These are phyloP conservation scores for Arthrocladium fulminans DNA, from an alignment of 2,329 filamentous ascomycete species.

Conservation along the genomic window DNA sequence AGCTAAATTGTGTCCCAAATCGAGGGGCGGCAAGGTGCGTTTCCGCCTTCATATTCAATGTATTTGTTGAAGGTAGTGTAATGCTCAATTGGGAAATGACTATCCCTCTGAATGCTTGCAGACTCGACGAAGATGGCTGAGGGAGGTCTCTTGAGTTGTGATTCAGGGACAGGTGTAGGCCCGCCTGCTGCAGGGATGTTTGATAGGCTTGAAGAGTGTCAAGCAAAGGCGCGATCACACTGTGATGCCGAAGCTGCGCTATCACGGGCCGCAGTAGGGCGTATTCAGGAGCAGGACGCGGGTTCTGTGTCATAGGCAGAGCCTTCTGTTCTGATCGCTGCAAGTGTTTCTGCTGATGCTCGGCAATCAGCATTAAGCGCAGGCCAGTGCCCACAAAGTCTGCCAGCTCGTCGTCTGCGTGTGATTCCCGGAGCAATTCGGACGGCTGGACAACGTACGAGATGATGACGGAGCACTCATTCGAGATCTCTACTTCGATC, in stretches of 20 bases:
- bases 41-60: constrained; percentile 13
- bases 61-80: constrained; percentile 11
- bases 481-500: constrained; percentile 48
- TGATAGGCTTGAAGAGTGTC: constrained; percentile 25
- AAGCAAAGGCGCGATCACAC: constrained; percentile 23
- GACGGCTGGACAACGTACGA: neutral
- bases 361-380: constrained; percentile 9
- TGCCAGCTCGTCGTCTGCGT: constrained; percentile 1
- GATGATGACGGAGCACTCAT: constrained; percentile 36
- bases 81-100: constrained; percentile 14
- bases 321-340: constrained; percentile 30
- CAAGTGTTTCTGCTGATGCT: constrained; percentile 4
- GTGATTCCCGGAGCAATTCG: neutral
- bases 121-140: constrained; percentile 7
- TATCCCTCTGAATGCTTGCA: constrained; percentile 12
- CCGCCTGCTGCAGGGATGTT: constrained; percentile 12
- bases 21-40: constrained; percentile 18
- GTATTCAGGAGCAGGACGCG: constrained; percentile 43
- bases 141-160: neutral
- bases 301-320: constrained; percentile 44
- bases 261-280: constrained; percentile 53
- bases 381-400: neutral
- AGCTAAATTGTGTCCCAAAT: constrained; percentile 16
- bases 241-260: constrained; percentile 44
- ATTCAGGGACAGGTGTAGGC: constrained; percentile 10